Evolutionary conservation across 768 basidiomycete genomes (phyloP).

Genomic region (Suillus clintonianus): DNA sequence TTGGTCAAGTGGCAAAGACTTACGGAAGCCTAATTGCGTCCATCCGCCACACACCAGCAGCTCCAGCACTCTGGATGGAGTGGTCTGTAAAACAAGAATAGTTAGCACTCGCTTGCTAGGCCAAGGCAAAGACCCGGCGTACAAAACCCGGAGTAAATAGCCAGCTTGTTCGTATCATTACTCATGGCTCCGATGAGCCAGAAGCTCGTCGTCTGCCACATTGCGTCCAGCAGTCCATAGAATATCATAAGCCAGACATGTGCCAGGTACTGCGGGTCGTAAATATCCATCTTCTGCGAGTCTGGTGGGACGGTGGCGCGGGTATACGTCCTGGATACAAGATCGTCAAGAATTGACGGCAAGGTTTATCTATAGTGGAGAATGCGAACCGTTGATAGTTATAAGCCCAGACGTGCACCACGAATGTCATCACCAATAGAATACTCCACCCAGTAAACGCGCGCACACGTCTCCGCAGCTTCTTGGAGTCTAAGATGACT

Average conservation of each 20-base stretch:
- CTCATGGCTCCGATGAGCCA: constrained; percentile 86
- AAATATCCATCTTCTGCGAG: constrained; percentile 57
- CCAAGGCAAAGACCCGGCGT: constrained; percentile 25
- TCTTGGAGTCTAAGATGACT: constrained; percentile 57
- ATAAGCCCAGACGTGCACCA: constrained; percentile 74
- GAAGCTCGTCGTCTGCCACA: constrained; percentile 81
- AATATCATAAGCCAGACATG: constrained; percentile 64
- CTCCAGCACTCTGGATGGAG: constrained; percentile 75
- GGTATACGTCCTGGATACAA: constrained; percentile 49
- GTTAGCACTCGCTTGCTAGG: background rate
- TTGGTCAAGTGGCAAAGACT: constrained; percentile 25
- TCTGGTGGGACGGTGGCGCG: constrained; percentile 47
- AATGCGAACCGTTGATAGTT: constrained; percentile 64
- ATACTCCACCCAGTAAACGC: constrained; percentile 69
- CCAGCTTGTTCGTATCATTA: constrained; percentile 75
- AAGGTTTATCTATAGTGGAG: background rate
- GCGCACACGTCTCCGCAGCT: constrained; percentile 58
- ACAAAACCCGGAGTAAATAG: constrained; percentile 81
- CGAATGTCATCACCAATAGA: constrained; percentile 61
- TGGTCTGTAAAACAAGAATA: constrained; percentile 47
- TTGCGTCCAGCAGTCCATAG: constrained; percentile 72
- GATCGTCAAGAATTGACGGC: background rate
- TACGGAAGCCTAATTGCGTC: constrained; percentile 68
- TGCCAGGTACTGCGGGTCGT: constrained; percentile 15
- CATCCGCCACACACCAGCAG: constrained; percentile 68